phyloP scores from a whole-genome alignment of 1,284 basidiomycete genomes.

The Ustilago lituana region DNA sequence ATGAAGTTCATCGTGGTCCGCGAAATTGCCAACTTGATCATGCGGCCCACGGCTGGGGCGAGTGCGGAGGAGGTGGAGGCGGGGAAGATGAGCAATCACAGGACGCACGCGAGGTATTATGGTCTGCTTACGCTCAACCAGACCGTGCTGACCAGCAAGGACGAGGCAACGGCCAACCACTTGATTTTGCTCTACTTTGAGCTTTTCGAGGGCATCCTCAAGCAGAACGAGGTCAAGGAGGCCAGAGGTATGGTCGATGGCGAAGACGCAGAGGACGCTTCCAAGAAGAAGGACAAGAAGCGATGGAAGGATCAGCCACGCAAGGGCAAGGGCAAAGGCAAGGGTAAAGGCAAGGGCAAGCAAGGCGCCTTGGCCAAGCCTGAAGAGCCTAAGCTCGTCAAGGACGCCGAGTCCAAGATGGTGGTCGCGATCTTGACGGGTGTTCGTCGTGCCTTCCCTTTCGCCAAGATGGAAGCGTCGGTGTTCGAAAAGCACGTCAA shows the following conservation, averaged over 20 bases:
- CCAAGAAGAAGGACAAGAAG: slow-evolving; percentile 67
- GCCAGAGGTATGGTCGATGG: slow-evolving; percentile 54
- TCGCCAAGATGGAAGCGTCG: slow-evolving; percentile 77
- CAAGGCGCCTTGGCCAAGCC: slow-evolving; percentile 19
- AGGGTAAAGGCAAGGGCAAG: slow-evolving; percentile 19
- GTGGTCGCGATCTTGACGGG: slow-evolving; percentile 92
- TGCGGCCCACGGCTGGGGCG: slow-evolving; percentile 69
- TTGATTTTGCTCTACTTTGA: slow-evolving; percentile 94
- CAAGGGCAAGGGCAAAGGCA: slow-evolving; percentile 63
- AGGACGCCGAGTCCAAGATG: slow-evolving; percentile 77
- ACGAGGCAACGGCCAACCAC: slow-evolving; percentile 79
- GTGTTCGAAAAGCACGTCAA: slow-evolving; percentile 87
- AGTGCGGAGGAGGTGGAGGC: slow-evolving; percentile 42
- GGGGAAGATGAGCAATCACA: slow-evolving; percentile 44
- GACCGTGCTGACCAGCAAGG: slow-evolving; percentile 78
- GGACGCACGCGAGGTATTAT: slow-evolving; percentile 83
- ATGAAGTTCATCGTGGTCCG: slow-evolving; percentile 93
- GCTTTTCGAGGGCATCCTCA: slow-evolving; percentile 79
- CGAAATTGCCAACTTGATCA: slow-evolving; percentile 83
- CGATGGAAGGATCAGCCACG: slow-evolving; percentile 64
- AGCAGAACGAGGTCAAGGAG: slow-evolving; percentile 62
- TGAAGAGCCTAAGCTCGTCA: slow-evolving; percentile 65
- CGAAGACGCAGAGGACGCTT: slow-evolving; percentile 37
- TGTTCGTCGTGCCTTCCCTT: slow-evolving; percentile 93
- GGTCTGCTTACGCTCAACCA: slow-evolving; percentile 93